Evolutionary conservation across 208 protist species (phyloP).

Genomic region (Tritrichomonas foetus): DNA sequence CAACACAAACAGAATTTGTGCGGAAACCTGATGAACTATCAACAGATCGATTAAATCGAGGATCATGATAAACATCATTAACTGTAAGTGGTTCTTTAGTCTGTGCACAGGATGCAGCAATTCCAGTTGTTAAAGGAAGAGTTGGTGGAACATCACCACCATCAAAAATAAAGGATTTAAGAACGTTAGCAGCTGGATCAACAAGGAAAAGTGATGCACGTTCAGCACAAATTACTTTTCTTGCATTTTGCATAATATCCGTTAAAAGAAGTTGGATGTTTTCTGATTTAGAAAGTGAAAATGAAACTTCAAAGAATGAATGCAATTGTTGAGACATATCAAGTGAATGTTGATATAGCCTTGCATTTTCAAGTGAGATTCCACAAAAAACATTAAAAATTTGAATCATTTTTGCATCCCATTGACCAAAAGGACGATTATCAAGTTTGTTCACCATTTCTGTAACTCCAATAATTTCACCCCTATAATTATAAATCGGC

Average conservation of each 20-base stretch:
- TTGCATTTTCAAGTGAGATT: too few species aligned
- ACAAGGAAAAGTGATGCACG: neutral
- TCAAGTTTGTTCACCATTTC: neutral
- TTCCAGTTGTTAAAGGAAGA: neutral
- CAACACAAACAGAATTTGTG: neutral
- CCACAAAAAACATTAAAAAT: constrained; percentile 1
- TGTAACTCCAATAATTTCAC: neutral
- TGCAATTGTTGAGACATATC: constrained; percentile 21
- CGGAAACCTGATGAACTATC: neutral
- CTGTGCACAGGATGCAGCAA: neutral
- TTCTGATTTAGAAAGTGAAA: neutral
- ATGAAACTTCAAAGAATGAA: constrained; percentile 9
- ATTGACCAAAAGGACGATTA: neutral
- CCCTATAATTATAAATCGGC: neutral
- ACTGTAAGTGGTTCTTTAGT: neutral
- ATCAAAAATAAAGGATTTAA: neutral
- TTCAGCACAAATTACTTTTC: neutral
- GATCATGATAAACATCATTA: neutral
- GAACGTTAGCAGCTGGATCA: neutral
- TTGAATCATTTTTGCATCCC: neutral
- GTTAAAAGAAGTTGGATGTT: neutral
- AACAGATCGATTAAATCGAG: neutral
- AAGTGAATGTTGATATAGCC: neutral
- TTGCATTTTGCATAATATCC: neutral
- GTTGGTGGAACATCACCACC: neutral